Percentiles rank a stretch among this genome's conserved stretches.
These are phyloP conservation scores for Adansonia rubrostipa DNA, from an alignment of 441 rosid genomes.

Conservation along the genomic window DNA sequence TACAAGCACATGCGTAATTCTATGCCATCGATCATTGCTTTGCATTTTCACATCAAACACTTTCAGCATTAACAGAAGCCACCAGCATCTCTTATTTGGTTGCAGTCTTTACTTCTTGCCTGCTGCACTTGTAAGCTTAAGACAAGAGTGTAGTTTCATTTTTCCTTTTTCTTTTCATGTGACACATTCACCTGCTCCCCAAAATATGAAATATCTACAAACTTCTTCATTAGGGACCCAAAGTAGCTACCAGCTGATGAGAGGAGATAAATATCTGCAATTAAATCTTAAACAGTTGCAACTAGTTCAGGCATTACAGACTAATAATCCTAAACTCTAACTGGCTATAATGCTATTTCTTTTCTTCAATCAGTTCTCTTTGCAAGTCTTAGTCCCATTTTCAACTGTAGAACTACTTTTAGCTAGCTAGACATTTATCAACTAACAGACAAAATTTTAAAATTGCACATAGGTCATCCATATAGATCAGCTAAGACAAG, in stretches of 20 bases:
- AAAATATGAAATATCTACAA: neutral
- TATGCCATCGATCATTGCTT: neutral
- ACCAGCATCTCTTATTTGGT: neutral
- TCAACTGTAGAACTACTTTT: conserved; percentile 8
- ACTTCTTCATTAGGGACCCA: conserved; percentile 5
- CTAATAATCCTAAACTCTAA: neutral
- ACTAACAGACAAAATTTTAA: conserved; percentile 19
- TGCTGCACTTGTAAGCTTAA: neutral
- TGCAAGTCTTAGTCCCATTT: neutral
- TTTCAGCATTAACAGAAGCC: conserved; percentile 19
- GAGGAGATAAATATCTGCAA: too few relatives aligned
- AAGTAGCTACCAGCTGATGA: neutral
- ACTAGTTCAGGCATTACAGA: neutral
- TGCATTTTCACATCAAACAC: conserved; percentile 11
- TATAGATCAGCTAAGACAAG: conserved; percentile 10
- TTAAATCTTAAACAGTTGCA: neutral
- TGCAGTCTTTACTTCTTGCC: conserved; percentile 5
- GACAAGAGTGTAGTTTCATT: neutral
- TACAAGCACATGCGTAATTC: neutral
- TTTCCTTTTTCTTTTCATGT: neutral
- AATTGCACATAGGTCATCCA: neutral
- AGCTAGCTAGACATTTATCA: neutral
- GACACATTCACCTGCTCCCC: too few relatives aligned
- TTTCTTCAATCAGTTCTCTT: neutral
- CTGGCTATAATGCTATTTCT: neutral